Percentiles rank a stretch among this genome's conserved stretches.
phyloP scores from a whole-genome alignment of 108 stramenopile genomes.

The Chaetoceros tenuissimus region DNA sequence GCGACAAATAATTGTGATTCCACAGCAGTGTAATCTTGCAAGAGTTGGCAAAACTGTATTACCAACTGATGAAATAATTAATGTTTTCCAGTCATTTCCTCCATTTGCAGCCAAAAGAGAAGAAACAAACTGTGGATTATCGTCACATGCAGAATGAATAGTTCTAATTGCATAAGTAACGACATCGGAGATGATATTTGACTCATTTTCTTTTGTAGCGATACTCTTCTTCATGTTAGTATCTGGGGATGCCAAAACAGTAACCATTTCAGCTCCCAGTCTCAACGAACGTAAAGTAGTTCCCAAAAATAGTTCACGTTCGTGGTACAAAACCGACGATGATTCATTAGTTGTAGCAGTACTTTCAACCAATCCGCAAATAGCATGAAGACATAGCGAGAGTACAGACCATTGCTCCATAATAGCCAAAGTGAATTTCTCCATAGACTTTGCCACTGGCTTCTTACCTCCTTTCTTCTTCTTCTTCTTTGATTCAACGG shows the following conservation, averaged over 20 bases:
- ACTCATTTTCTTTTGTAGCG: not conserved
- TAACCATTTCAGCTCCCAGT: constrained; percentile 4
- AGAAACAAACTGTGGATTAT: constrained; percentile 33
- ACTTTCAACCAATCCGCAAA: constrained; percentile 31
- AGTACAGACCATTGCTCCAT: constrained; percentile 20
- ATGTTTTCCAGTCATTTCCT: not conserved
- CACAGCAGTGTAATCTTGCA: not conserved
- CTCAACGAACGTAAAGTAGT: not conserved
- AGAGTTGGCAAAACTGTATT: not conserved
- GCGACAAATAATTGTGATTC: not conserved
- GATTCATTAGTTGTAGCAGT: not conserved
- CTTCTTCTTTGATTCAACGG: too few relatives aligned
- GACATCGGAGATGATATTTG: constrained; percentile 15
- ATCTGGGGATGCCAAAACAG: not conserved
- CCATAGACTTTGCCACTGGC: not conserved
- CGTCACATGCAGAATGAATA: constrained; percentile 62
- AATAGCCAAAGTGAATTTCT: not conserved
- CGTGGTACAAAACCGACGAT: not conserved
- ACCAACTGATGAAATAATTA: not conserved
- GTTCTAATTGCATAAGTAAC: constrained; percentile 37
- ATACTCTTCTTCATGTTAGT: not conserved
- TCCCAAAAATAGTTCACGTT: not conserved
- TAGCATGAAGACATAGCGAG: constrained; percentile 16
- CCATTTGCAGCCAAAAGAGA: not conserved
- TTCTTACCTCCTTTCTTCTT: too few relatives aligned